Conservation (phyloP, 495 filamentous ascomycete species). For the Neurospora tetrasperma region DNA sequence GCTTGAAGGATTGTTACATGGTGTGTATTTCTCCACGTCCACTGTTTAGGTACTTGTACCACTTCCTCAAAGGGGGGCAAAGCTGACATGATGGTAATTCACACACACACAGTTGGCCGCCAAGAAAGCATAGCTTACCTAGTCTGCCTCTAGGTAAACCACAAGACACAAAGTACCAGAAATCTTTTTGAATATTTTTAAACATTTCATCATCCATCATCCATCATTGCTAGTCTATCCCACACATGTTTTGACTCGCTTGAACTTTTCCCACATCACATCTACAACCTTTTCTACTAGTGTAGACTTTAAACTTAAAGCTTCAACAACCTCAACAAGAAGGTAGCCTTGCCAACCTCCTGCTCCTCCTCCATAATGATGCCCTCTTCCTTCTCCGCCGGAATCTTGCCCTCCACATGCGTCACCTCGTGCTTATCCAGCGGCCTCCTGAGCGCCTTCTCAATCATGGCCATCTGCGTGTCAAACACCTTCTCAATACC, state of each 20-base stretch:
- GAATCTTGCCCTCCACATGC: constrained; percentile 51
- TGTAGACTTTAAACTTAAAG: constrained; percentile 31
- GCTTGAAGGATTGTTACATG: constrained; percentile 77
- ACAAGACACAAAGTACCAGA: background rate
- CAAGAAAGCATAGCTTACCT: background rate
- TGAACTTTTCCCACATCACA: background rate
- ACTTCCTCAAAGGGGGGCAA: background rate
- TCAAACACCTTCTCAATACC: constrained; percentile 67
- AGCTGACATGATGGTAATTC: background rate
- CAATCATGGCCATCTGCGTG: constrained; percentile 54
- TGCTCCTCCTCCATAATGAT: constrained; percentile 79
- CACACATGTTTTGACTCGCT: background rate
- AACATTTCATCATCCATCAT: background rate
- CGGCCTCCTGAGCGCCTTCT: constrained; percentile 70
- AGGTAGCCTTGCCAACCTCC: constrained; percentile 78
- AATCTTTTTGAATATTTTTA: background rate
- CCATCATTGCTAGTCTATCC: background rate
- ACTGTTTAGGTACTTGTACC: background rate
- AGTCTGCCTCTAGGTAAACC: background rate
- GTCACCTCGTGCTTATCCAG: constrained; percentile 64
- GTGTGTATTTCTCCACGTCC: constrained; percentile 37
- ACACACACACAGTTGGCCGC: background rate
- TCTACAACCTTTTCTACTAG: background rate
- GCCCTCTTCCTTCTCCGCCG: constrained; percentile 44
- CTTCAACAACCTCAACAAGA: constrained; percentile 73